Base-by-base conservation (phyloP, 768 basidiomycete species). In the Phlegmacium glaucopus region DNA sequence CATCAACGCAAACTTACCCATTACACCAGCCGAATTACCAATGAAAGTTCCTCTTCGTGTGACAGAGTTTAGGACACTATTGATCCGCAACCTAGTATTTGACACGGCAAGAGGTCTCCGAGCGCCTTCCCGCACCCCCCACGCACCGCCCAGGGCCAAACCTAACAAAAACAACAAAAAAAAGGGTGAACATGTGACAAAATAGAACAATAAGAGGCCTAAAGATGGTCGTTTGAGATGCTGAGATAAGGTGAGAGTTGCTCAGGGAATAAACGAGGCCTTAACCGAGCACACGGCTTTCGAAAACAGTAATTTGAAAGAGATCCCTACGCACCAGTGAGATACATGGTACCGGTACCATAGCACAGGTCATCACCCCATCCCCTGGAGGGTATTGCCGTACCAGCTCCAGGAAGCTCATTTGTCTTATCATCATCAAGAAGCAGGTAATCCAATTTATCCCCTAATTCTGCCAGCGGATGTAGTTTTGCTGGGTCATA, bases 291-390 rank as follows among this genome's bases (percentile, higher is more conserved):
- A 69, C 66, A 67, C 63, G 59, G 58, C 63, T 63, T 61, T 70
- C 76, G 66, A 74, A 77, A 75, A 65, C 51, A 74, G 75, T 73
- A 76, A 79, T 72, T 74, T 78, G 76, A 81, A 79, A 76, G 79
- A 79, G 77, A 75, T 76, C 66, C 6, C 48, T 52, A 85, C 91
- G 64, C 64, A 97, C 95, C 95, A 68, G 89, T 80, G 48, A 99
- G 84, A 83, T 99, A 99, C 75, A 94, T 96, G 56, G 94, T 94
- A 54, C 96, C 96, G 60, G 94, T 97, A 62, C 96, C 96, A 72
- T 98, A 97, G 80, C 94, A 97, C 50, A 99, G 72, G 74, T 99
- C 96, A 75, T 99, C 96, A 72, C 92, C 90, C 94, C 93, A 98
- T 53, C 96, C 94, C 74, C 96, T 77, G 65, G 87, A 90, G 58